Percentiles rank a stretch among this genome's conserved stretches.
phyloP scores from a whole-genome alignment of 768 basidiomycete species.

The Daedaleopsis sinensis region DNA sequence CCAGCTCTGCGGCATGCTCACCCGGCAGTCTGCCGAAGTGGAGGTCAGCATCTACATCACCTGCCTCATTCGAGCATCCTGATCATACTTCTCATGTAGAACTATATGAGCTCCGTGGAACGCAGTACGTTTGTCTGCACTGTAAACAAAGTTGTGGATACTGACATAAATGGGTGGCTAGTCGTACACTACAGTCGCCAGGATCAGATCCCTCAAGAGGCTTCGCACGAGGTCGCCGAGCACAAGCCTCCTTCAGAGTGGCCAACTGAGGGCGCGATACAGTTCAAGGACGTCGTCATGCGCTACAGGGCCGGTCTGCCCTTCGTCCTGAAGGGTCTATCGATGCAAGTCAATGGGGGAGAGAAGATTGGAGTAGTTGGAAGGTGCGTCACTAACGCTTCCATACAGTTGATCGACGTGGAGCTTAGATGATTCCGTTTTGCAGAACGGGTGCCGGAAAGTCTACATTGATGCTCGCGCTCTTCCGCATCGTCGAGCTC shows the following conservation, averaged over 20 bases:
- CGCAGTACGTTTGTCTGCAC: conserved; percentile 38
- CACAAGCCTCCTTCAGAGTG: conserved; percentile 59
- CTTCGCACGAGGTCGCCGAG: conserved; percentile 60
- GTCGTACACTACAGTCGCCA: conserved; percentile 58
- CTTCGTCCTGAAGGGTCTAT: conserved; percentile 66
- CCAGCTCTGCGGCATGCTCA: conserved; percentile 55
- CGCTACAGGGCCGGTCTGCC: conserved; percentile 74
- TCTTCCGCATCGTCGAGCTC: conserved; percentile 73
- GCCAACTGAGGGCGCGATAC: conserved; percentile 63
- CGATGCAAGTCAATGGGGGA: conserved; percentile 58
- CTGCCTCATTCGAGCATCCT: neutral
- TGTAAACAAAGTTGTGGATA: too few relatives aligned
- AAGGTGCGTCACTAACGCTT: too few relatives aligned
- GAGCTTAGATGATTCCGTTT: neutral
- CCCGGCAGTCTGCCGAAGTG: conserved; percentile 62
- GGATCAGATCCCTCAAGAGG: conserved; percentile 62
- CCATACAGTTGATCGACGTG: neutral
- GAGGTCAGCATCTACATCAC: conserved; percentile 42
- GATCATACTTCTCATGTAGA: conserved; percentile 35
- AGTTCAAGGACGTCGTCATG: conserved; percentile 62
- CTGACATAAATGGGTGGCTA: conserved; percentile 15
- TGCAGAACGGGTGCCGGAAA: conserved; percentile 57
- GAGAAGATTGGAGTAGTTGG: conserved; percentile 85
- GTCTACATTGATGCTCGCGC: conserved; percentile 62
- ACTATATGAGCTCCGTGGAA: conserved; percentile 70